phyloP scores from a whole-genome alignment of 2,329 filamentous ascomycete species.

The Ophiocordyceps sinensis region DNA sequence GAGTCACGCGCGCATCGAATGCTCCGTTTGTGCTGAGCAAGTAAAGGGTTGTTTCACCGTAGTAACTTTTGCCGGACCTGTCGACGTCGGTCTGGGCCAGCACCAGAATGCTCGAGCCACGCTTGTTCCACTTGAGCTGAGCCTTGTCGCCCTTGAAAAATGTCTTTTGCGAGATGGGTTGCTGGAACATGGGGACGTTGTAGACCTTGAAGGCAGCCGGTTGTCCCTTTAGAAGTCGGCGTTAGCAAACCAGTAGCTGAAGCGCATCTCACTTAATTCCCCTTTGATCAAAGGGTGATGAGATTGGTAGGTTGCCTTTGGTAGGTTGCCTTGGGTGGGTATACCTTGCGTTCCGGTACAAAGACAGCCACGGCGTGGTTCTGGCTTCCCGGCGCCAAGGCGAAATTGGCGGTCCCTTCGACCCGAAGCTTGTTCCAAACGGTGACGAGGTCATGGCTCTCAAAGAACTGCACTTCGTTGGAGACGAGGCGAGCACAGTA shows the following conservation, averaged over 20 bases:
- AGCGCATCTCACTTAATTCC: background rate
- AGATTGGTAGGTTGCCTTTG: too few relatives aligned
- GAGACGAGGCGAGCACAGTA: constrained; percentile 88
- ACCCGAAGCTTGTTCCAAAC: constrained; percentile 94
- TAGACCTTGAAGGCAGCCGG: constrained; percentile 90
- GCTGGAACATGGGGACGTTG: constrained; percentile 75
- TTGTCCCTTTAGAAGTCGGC: constrained; percentile 49
- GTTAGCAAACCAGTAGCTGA: constrained; percentile 4
- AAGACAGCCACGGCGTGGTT: constrained; percentile 91
- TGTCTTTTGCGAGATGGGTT: constrained; percentile 86
- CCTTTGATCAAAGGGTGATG: background rate
- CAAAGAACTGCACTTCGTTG: constrained; percentile 96
- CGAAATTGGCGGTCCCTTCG: constrained; percentile 82
- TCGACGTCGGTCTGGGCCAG: constrained; percentile 96
- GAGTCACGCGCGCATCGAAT: constrained; percentile 79
- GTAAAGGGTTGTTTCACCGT: constrained; percentile 95
- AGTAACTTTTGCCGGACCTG: constrained; percentile 97
- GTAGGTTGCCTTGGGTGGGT: constrained; percentile 5
- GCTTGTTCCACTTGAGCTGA: constrained; percentile 92
- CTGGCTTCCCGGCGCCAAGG: constrained; percentile 67
- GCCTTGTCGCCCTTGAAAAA: constrained; percentile 99
- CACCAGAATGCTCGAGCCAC: constrained; percentile 83
- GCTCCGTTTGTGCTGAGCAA: constrained; percentile 80
- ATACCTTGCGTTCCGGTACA: constrained; percentile 84
- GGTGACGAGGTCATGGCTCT: constrained; percentile 68